Evolutionary conservation across 2,329 filamentous ascomycete genomes (phyloP).

Genomic region (Neopestalotiopsis sp.): DNA sequence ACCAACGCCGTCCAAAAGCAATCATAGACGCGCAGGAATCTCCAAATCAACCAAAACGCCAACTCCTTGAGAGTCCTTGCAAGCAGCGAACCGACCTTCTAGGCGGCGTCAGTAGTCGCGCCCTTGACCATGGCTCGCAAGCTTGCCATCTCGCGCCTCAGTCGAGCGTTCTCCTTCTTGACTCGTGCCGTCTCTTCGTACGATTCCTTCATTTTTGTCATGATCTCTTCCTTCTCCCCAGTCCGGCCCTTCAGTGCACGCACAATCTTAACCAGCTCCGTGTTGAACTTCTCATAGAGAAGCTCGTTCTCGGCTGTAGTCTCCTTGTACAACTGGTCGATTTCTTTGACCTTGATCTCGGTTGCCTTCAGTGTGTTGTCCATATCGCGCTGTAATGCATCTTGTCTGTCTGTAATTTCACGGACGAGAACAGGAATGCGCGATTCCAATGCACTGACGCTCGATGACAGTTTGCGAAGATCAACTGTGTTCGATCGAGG

Average conservation of each 20-base stretch:
- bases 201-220: conserved; percentile 71
- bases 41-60: conserved; percentile 15
- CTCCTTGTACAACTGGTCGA: conserved; percentile 87
- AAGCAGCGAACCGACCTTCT: conserved; percentile 16
- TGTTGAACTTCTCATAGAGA: conserved; percentile 89
- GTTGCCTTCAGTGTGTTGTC: conserved; percentile 73
- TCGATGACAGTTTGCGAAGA: conserved; percentile 55
- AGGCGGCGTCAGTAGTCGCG: conserved; percentile 22
- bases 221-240: conserved; percentile 78
- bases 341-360: conserved; percentile 78
- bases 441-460: conserved; percentile 70
- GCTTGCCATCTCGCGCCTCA: conserved; percentile 83
- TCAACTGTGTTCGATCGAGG: conserved; percentile 45
- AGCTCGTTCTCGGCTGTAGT: conserved; percentile 90
- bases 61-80: conserved; percentile 1
- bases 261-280: conserved; percentile 84
- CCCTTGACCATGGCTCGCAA: conserved; percentile 61
- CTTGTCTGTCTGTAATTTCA: conserved; percentile 65
- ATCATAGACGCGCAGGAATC: not conserved
- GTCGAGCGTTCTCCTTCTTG: conserved; percentile 83
- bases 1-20: not conserved
- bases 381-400: conserved; percentile 71
- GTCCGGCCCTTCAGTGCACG: conserved; percentile 74
- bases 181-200: conserved; percentile 78
- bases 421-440: conserved; percentile 64